Conservation (phyloP, 2,329 filamentous ascomycete genomes). For the Neocucurbitaria cava region DNA sequence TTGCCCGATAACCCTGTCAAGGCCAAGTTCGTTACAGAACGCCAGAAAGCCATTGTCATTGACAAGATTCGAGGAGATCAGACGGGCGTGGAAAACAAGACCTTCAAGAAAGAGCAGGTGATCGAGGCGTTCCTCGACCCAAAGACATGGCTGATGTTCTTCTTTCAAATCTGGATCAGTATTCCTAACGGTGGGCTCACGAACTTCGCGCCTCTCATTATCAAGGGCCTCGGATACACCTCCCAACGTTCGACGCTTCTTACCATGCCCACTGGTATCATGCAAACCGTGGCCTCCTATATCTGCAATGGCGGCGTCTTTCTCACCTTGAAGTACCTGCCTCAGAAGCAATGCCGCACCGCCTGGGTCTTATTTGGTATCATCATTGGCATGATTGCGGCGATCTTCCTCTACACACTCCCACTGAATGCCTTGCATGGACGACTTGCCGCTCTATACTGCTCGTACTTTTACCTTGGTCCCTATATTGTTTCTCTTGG, state of each 20-base stretch:
- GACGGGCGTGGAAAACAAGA: constrained; percentile 57
- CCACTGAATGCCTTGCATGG: constrained; percentile 30
- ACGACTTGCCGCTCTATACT: constrained; percentile 40
- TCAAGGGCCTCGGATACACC: constrained; percentile 45
- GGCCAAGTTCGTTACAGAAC: constrained; percentile 41
- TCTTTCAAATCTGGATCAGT: constrained; percentile 41
- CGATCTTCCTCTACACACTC: constrained; percentile 37
- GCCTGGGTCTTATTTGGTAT: constrained; percentile 39
- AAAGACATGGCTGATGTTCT: constrained; percentile 47
- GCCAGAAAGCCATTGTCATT: constrained; percentile 40
- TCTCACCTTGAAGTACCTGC: constrained; percentile 36
- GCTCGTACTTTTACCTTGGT: constrained; percentile 30
- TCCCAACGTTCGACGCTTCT: constrained; percentile 35
- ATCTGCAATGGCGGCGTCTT: constrained; percentile 51
- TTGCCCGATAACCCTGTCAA: constrained; percentile 34
- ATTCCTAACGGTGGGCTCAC: constrained; percentile 47
- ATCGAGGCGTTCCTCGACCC: constrained; percentile 52
- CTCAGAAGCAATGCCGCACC: constrained; percentile 20
- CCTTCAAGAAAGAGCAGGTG: constrained; percentile 54
- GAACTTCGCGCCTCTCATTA: constrained; percentile 38
- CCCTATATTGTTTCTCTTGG: constrained; percentile 18
- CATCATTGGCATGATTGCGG: constrained; percentile 33
- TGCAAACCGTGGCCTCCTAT: constrained; percentile 43
- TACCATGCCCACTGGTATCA: constrained; percentile 39
- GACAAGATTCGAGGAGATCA: constrained; percentile 51